A percentile compares a stretch with the other conserved stretches of the same genome.
phyloP scores from a whole-genome alignment of 2,329 filamentous ascomycete genomes.

The Myriosclerotinia scirpicola region DNA sequence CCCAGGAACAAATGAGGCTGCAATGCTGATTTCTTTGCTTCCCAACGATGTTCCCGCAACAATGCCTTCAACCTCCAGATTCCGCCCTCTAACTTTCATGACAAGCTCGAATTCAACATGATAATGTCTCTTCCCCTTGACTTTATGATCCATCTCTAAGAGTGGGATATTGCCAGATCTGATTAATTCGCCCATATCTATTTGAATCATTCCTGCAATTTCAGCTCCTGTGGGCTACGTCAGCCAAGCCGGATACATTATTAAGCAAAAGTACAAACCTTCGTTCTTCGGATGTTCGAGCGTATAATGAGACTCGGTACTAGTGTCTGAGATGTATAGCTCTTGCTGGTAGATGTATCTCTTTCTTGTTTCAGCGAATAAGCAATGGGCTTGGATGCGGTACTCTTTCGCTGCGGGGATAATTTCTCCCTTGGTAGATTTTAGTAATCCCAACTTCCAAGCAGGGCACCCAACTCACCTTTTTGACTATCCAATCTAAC shows the following conservation, averaged over 20 bases:
- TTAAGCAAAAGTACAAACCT: not conserved
- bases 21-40: constrained; percentile 3
- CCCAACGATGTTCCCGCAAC: not conserved
- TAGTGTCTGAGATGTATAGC: constrained; percentile 14
- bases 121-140: not conserved
- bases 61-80: constrained; percentile 9
- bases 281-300: constrained; percentile 10
- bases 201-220: not conserved
- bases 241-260: not conserved
- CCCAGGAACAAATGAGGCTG: constrained; percentile 7
- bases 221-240: constrained; percentile 5
- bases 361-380: constrained; percentile 1
- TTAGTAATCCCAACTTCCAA: not conserved
- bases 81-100: not conserved
- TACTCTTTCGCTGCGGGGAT: constrained; percentile 13
- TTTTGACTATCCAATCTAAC: constrained; percentile 15
- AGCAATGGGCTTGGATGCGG: not conserved
- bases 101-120: constrained; percentile 10
- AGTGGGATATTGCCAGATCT: not conserved
- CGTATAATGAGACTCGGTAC: constrained; percentile 8
- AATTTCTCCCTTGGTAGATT: not conserved
- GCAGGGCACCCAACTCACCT: not conserved
- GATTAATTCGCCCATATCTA: constrained; percentile 8
- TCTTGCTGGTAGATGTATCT: constrained; percentile 4
- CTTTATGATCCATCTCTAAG: not conserved